Evolutionary conservation across 176 grass and related monocot species (phyloP), one percentile per base, ranked within the genome.

Genomic region (Oryza rufipogon): DNA sequence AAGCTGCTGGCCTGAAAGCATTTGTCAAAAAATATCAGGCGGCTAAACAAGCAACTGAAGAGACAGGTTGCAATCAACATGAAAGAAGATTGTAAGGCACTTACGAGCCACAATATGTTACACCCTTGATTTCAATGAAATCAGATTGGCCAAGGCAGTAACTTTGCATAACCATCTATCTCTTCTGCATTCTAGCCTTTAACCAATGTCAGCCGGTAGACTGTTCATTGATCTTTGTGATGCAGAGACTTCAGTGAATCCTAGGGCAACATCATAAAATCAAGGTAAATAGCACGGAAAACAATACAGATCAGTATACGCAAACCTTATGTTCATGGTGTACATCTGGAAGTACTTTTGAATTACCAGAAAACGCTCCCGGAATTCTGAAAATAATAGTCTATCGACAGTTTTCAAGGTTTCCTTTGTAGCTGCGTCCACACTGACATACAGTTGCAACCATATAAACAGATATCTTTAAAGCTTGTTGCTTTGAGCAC

Each of bases 151-250:
- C 96, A 23, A 99, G 83, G 77, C 70, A 99, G 68, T 82, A 99
- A 87, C n/a, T 88, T 96, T 47, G 88, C 91, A 70, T 99, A 99
- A 65, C 89, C 87, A 87, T 99, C 93, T 70, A 96, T 89, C 80
- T 99, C 96, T 79, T 96, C 93, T 15, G 67, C 89, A 87, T 99
- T 99, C 96, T 93, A 99, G 12, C 96, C 96, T 87, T 99, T 98
- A 84, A 99, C 93, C 75, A 96, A 81, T 90, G 96, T 99, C 63
- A 99, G 76, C 68, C 96, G 83, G 83, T 96, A 99, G 13, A 96
- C 96, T 15, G 96, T 99, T 67, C 89, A 74, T 71, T 99, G 96
- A 76, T 91, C 89, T 83, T 99, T 99, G 64, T 95, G 87, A 64
- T 79, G 85, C 89, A 99, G 68, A 6, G 87, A 91, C 84, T 91